Evolutionary conservation across 164 flowering plant genomes (phyloP).

Genomic region (Vitis cinerea): DNA sequence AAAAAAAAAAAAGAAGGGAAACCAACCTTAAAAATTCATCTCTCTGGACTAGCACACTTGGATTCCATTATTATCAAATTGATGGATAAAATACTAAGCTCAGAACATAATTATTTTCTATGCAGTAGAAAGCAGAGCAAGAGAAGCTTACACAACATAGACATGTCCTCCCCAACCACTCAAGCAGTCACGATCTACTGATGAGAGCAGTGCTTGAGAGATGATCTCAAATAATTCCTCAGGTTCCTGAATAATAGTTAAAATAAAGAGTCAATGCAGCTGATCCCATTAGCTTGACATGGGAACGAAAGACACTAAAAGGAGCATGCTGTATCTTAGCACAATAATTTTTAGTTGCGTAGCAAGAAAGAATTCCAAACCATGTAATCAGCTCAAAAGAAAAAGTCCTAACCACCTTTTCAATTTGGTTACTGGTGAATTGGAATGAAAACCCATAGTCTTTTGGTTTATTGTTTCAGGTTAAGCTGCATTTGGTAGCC

Average conservation of each 20-base stretch:
- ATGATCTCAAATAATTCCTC: constrained; percentile 90
- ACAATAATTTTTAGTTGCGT: background rate
- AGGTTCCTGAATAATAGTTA: constrained; percentile 53
- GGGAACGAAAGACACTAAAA: background rate
- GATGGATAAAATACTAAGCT: too few relatives aligned
- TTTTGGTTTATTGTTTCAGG: too few relatives aligned
- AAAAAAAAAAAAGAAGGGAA: too few relatives aligned
- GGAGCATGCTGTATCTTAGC: too few relatives aligned
- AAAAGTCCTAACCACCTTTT: background rate
- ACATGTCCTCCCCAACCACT: constrained; percentile 99
- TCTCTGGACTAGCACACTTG: too few relatives aligned
- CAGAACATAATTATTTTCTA: too few relatives aligned
- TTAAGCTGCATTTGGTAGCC: too few relatives aligned
- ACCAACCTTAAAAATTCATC: too few relatives aligned
- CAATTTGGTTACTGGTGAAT: background rate
- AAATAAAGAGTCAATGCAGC: constrained; percentile 1
- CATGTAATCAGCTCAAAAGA: background rate
- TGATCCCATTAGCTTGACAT: background rate
- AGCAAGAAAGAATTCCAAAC: background rate
- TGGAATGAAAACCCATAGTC: too few relatives aligned
- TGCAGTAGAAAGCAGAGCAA: background rate
- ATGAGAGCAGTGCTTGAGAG: constrained; percentile 85
- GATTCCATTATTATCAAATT: too few relatives aligned
- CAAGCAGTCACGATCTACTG: constrained; percentile 90
- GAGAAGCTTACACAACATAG: constrained; percentile 75